phyloP scores from a whole-genome alignment of 805 yeast genomes.

The Lipomyces oligophaga region DNA sequence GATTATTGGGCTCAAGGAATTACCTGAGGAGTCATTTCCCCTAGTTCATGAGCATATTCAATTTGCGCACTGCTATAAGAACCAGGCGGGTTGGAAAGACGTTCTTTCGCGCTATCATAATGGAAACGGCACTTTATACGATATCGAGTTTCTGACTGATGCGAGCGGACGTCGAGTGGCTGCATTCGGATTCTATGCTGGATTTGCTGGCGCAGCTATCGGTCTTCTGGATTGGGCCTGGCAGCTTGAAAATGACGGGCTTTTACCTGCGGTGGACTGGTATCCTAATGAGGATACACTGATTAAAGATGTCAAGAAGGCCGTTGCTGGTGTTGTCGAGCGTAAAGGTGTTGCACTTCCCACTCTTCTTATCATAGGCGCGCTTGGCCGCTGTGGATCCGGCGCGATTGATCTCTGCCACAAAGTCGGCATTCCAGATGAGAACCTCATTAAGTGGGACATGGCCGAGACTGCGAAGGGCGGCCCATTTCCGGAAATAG shows the following conservation, averaged over 20 bases:
- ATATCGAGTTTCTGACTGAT: conserved; percentile 89
- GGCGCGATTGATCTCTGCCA: conserved; percentile 87
- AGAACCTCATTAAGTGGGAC: conserved; percentile 87
- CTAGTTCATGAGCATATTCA: conserved; percentile 93
- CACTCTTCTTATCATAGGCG: conserved; percentile 83
- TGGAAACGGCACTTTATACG: conserved; percentile 89
- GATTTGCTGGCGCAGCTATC: conserved; percentile 99
- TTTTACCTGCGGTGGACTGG: conserved; percentile 76
- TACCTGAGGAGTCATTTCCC: conserved; percentile 90
- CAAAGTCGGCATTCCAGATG: conserved; percentile 84
- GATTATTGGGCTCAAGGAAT: conserved; percentile 89
- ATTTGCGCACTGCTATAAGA: conserved; percentile 97
- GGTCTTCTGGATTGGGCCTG: conserved; percentile 94
- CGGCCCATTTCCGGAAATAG: conserved; percentile 94
- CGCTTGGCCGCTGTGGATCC: conserved; percentile 96
- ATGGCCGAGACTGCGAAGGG: conserved; percentile 94
- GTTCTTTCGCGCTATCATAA: conserved; percentile 84
- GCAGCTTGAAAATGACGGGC: conserved; percentile 70
- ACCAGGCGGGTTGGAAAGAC: conserved; percentile 96
- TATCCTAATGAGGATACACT: conserved; percentile 75
- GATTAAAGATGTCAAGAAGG: conserved; percentile 60
- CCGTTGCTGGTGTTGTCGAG: conserved; percentile 33
- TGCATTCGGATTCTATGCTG: conserved; percentile 99
- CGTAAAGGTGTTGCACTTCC: conserved; percentile 56
- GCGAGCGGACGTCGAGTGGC: conserved; percentile 98